Evolutionary conservation across 257 asterid genomes (phyloP), one percentile per base, ranked within the genome.

Genomic region (Solanum virginianum): DNA sequence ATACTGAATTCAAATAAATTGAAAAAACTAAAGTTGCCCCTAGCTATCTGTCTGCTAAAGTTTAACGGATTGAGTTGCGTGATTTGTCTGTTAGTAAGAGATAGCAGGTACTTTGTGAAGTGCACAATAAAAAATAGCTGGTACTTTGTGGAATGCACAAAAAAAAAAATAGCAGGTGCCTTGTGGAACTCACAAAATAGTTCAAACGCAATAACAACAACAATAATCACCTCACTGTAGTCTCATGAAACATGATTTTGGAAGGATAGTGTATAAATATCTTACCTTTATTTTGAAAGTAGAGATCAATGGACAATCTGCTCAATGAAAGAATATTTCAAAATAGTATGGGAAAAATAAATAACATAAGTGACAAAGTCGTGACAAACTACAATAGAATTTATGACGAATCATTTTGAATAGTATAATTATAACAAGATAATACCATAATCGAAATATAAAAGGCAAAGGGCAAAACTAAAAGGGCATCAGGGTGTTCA

Each of bases 1-100:
- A 4, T 32, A 66, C 1, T 66, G 1, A 3, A 32, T 15, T 29
- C 1, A 66, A 1, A 66, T 3, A 7, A 66, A 66, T 0, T 1
- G 0, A 14, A 13, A 26, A 66, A 14, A 0, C 15, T 66, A 69
- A 69, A 69, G 4, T 11, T 17, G 51, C 32, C 9, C 8, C 17
- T 69, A 36, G 15, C 6, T 69, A 20, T 24, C 15, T 36, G 3
- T 68, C 51, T 3, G 1, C n/a, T 14, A 29, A 65, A 65, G n/a
- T 66, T 29, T 36, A 41, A 9, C 16, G 0, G 0, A 3, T 0
- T 0, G 15, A 41, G n/a, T 71, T 71, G 10, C 24, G 16, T 5
- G 0, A 69, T 69, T 36, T 12, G 14, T 69, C 10, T 17, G 9
- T 17, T 36, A 36, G 15, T 68, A 32, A 68, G 4, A 39, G 53